Conservation (phyloP, 345 rosid species). For the Corchorus capsularis region DNA sequence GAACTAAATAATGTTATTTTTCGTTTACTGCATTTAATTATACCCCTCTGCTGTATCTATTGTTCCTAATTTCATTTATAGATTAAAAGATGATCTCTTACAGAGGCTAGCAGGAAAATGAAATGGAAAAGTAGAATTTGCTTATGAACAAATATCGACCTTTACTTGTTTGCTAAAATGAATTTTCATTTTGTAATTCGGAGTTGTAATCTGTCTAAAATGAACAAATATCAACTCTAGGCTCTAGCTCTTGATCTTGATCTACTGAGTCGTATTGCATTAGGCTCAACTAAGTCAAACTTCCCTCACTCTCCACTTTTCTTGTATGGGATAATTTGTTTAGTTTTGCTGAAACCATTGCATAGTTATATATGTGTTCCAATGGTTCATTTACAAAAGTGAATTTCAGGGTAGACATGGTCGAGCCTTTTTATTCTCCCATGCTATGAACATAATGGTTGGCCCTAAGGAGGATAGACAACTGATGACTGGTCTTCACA, state of each 20-base stretch:
- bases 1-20: constrained; percentile 12
- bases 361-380: not conserved
- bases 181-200: not conserved
- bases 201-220: not conserved
- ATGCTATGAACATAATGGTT: constrained; percentile 37
- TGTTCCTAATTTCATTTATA: not conserved
- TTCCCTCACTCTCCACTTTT: not conserved
- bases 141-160: not conserved
- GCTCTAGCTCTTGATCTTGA: not conserved
- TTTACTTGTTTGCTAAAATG: not conserved
- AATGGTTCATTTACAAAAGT: not conserved
- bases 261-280: not conserved
- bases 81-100: not conserved
- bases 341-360: constrained; percentile 8
- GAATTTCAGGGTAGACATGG: constrained; percentile 40
- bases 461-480: constrained; percentile 46
- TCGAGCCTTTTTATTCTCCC: constrained; percentile 45
- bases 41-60: not conserved
- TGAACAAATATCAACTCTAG: too few species aligned
- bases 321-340: not conserved
- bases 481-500: constrained; percentile 44
- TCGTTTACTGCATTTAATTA: constrained; percentile 4
- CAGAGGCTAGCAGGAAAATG: not conserved
- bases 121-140: not conserved
- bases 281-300: not conserved